Percentiles rank a stretch among this genome's conserved stretches.
Conservation (phyloP, 345 rosid species). For the Syzygium grande region DNA sequence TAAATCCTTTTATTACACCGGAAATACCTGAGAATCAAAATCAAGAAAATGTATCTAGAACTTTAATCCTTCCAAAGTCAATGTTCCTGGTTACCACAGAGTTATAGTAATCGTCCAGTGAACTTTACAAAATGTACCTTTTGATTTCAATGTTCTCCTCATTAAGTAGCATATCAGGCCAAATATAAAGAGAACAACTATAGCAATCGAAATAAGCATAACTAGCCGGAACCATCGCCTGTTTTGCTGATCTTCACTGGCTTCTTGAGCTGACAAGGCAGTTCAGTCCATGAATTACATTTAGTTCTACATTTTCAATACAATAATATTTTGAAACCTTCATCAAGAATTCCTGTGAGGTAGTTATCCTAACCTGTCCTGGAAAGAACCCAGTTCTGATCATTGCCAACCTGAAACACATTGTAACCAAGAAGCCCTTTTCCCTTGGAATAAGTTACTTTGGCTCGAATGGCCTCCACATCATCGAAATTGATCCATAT, state of each 20-base stretch:
- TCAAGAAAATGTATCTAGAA: background rate
- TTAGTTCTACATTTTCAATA: background rate
- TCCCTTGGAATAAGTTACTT: too few species aligned
- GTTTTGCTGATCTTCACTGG: background rate
- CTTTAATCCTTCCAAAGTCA: background rate
- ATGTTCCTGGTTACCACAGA: background rate
- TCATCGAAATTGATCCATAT: too few species aligned
- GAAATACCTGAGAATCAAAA: background rate
- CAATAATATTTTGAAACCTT: background rate
- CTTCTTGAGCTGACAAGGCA: slow-evolving; percentile 15
- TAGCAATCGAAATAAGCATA: slow-evolving; percentile 10
- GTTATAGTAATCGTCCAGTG: background rate
- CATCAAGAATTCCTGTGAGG: background rate
- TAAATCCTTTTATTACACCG: background rate
- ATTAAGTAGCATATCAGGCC: background rate
- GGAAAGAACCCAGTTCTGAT: slow-evolving; percentile 29
- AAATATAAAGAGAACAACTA: slow-evolving; percentile 4
- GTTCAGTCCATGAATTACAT: background rate
- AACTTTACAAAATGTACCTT: slow-evolving; percentile 7
- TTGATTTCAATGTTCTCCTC: slow-evolving; percentile 3
- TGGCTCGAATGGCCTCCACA: too few species aligned
- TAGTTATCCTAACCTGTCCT: background rate
- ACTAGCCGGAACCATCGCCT: slow-evolving; percentile 7
- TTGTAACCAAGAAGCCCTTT: too few species aligned
- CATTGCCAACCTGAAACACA: too few species aligned